These are phyloP conservation scores for Aspergillus bombycis DNA, from an alignment of 2,329 filamentous ascomycete genomes.

Conservation along the genomic window DNA sequence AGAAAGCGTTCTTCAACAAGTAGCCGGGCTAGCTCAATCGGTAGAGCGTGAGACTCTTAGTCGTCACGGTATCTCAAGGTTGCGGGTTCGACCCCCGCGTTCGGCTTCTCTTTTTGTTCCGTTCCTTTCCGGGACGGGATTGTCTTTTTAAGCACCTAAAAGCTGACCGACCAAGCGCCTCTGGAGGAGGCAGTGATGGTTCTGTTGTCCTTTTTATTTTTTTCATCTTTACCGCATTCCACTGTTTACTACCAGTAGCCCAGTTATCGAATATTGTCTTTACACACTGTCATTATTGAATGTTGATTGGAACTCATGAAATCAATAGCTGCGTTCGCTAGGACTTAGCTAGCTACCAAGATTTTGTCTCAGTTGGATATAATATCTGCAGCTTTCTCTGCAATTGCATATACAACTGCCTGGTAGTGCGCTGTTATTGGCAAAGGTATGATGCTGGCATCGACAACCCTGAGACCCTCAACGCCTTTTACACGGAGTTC, in stretches of 20 bases:
- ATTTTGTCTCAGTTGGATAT: not conserved
- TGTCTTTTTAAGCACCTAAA: no score
- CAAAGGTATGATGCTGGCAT: slow-evolving; percentile 30
- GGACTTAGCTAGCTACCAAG: no score
- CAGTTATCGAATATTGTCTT: no score
- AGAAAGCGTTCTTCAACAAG: not conserved
- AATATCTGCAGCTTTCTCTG: slow-evolving; percentile 16
- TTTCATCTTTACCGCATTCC: no score
- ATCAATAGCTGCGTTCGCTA: no score
- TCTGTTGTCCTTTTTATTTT: no score
- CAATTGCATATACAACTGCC: slow-evolving; percentile 23
- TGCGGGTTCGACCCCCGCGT: slow-evolving; percentile 49
- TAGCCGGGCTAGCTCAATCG: slow-evolving; percentile 54
- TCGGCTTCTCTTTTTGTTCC: slow-evolving; percentile 33
- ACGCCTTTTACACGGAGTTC: slow-evolving; percentile 15
- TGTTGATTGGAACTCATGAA: no score
- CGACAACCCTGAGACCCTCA: slow-evolving; percentile 26
- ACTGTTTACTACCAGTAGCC: no score
- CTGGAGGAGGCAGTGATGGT: no score
- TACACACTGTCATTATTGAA: no score
- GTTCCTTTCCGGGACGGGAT: no score
- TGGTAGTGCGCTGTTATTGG: slow-evolving; percentile 25
- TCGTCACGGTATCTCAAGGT: slow-evolving; percentile 33
- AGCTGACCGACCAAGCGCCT: no score
- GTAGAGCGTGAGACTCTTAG: slow-evolving; percentile 54